Evolutionary conservation across 169 alveolate species (phyloP), one percentile per base, ranked within the genome.

Genomic region (Theileria orientalis): DNA sequence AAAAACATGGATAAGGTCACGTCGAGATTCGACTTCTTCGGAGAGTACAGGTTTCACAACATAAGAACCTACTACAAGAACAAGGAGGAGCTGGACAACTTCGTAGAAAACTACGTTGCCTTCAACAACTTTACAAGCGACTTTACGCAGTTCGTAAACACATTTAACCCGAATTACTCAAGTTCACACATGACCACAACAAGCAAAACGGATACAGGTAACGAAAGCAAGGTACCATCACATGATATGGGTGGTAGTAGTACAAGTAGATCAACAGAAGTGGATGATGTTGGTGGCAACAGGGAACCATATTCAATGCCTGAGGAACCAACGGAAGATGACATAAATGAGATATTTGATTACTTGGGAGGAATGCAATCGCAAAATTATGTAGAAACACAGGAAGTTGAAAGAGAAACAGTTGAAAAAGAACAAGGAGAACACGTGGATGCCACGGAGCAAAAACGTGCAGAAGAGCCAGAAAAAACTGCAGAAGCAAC

Each of bases 11-110:
- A 71, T 52, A 79, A 79, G 37, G 56, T 79, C 3, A 32, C 83
- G 5, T 19, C 27, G 2, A 37, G 74, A n/a, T 35, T 61, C 1
- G 83, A 79, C 16, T 79, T 79, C 29, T 66, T 75, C 13, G 82
- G 83, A 30, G 87, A 79, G 30, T 79, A 79, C 66, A 27, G 87
- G 59, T 79, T 71, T 64, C 63, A 79, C 29, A 40, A 68, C 40
- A 57, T 79, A 9, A 73, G 42, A 41, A 79, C 83, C 9, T 79
- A 32, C n/a, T 61, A 70, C 6, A 40, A 64, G 56, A 30, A 72
- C 32, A 79, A 63, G 60, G 83, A 70, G 1, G 76, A 71, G 27
- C 33, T 79, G 49, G 83, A 79, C 21, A 29, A 44, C 27, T 73
- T 56, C 66, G 69, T 79, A 3, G 70, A 70, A 19, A 30, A 64